Conservation (phyloP, 2,329 filamentous ascomycete species). For the Diaporthe capsici region DNA sequence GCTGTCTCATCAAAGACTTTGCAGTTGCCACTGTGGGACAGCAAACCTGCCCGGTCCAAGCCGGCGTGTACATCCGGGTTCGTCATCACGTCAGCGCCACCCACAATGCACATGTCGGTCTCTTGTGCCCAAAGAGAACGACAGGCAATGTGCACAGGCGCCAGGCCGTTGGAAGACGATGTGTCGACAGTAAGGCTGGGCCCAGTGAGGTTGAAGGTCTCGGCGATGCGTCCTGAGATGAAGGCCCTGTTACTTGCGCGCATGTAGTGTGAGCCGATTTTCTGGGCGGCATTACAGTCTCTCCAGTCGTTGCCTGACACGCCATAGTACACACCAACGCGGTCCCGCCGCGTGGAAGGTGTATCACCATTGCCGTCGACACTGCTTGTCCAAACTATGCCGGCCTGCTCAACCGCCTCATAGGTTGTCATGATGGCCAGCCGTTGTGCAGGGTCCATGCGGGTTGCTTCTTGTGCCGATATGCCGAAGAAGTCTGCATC, state of each 20-base stretch:
- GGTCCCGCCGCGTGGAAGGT: constrained; percentile 46
- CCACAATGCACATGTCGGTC: constrained; percentile 74
- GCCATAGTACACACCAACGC: constrained; percentile 77
- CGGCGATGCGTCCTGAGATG: constrained; percentile 54
- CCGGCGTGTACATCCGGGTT: constrained; percentile 75
- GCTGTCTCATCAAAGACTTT: constrained; percentile 50
- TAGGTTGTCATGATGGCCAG: constrained; percentile 31
- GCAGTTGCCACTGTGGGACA: constrained; percentile 59
- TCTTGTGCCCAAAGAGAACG: constrained; percentile 72
- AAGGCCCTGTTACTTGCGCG: constrained; percentile 48
- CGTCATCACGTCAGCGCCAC: constrained; percentile 73
- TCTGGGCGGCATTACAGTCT: constrained; percentile 70
- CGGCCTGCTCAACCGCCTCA: constrained; percentile 59
- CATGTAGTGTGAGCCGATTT: constrained; percentile 42
- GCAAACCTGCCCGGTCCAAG: constrained; percentile 73
- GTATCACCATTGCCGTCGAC: constrained; percentile 34
- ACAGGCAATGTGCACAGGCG: constrained; percentile 57
- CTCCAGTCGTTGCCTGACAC: constrained; percentile 67
- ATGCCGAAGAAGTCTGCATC: constrained; percentile 40
- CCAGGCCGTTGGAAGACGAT: constrained; percentile 53
- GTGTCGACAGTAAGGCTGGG: constrained; percentile 55
- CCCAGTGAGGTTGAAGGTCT: constrained; percentile 52
- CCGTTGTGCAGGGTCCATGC: constrained; percentile 38
- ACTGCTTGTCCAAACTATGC: constrained; percentile 46
- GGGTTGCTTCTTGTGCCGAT: constrained; percentile 29